Conservation (phyloP, 2,329 filamentous ascomycete genomes). For the Dothideomycetes sp. region DNA sequence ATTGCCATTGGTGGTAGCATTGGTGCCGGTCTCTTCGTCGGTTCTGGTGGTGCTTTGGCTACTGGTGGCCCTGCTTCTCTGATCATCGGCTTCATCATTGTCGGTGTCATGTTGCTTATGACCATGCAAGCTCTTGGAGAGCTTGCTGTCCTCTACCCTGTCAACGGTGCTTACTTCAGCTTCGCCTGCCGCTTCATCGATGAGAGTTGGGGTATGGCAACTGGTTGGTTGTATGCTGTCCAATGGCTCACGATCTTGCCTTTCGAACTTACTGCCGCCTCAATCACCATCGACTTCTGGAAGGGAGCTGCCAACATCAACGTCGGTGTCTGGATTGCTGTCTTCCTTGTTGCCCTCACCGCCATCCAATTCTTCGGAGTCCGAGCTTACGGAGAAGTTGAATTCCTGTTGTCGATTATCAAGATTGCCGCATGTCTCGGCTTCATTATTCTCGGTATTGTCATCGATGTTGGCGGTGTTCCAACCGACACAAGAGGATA, state of each 20-base stretch:
- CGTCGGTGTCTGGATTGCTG: conserved; percentile 26
- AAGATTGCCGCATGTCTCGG: conserved; percentile 42
- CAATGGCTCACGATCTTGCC: conserved; percentile 25
- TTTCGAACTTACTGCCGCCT: conserved; percentile 25
- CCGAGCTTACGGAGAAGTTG: conserved; percentile 23
- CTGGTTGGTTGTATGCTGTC: conserved; percentile 26
- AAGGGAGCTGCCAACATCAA: conserved; percentile 14
- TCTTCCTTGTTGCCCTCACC: conserved; percentile 25
- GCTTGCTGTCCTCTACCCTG: conserved; percentile 30
- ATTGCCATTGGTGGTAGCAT: conserved; percentile 29
- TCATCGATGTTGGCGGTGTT: conserved; percentile 51
- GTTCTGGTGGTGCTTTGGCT: conserved; percentile 36
- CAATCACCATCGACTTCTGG: conserved; percentile 19
- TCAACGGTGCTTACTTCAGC: conserved; percentile 31
- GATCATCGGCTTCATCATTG: conserved; percentile 25
- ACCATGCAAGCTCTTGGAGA: conserved; percentile 32
- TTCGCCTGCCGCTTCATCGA: conserved; percentile 36
- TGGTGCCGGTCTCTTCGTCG: conserved; percentile 45
- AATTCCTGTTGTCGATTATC: conserved; percentile 29
- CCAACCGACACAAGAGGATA: conserved; percentile 46
- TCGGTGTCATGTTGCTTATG: conserved; percentile 27
- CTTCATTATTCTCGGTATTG: conserved; percentile 56
- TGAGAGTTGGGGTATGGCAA: conserved; percentile 28
- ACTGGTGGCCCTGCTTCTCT: conserved; percentile 34
- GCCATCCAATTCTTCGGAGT: conserved; percentile 28